These are phyloP conservation scores for Neospermospora avenae DNA, from an alignment of 2,329 filamentous ascomycete species.

Conservation along the genomic window DNA sequence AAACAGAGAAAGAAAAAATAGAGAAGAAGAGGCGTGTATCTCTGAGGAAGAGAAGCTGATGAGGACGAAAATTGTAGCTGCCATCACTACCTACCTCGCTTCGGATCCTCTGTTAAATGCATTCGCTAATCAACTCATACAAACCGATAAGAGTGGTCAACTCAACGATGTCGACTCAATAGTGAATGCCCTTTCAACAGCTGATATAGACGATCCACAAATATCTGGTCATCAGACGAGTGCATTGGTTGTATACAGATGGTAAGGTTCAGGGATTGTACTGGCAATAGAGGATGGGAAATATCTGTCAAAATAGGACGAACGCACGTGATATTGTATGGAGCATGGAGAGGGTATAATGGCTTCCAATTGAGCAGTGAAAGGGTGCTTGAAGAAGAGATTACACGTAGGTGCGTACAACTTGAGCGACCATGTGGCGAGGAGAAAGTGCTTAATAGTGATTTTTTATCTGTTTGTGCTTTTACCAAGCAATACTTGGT, in stretches of 20 bases:
- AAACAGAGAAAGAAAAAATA: neutral
- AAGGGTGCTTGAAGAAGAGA: neutral
- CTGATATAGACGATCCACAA: neutral
- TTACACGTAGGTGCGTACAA: neutral
- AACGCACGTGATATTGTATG: neutral
- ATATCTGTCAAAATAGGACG: neutral
- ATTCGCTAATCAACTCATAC: neutral
- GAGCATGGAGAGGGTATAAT: neutral
- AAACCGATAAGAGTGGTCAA: neutral
- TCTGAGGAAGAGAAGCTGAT: neutral
- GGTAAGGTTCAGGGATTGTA: neutral
- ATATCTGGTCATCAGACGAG: neutral
- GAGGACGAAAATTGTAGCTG: neutral
- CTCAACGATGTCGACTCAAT: neutral
- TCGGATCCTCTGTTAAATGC: neutral
- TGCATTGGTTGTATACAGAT: neutral
- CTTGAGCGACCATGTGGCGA: neutral
- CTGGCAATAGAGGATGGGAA: constrained; percentile 2
- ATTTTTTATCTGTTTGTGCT: too few species aligned
- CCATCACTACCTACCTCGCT: neutral
- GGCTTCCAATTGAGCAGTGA: neutral
- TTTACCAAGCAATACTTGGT: neutral
- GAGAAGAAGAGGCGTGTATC: neutral
- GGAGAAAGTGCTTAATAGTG: too few species aligned
- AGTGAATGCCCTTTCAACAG: neutral